Evolutionary conservation across 768 basidiomycete species (phyloP).

Genomic region (Clitopilus hobsonii): DNA sequence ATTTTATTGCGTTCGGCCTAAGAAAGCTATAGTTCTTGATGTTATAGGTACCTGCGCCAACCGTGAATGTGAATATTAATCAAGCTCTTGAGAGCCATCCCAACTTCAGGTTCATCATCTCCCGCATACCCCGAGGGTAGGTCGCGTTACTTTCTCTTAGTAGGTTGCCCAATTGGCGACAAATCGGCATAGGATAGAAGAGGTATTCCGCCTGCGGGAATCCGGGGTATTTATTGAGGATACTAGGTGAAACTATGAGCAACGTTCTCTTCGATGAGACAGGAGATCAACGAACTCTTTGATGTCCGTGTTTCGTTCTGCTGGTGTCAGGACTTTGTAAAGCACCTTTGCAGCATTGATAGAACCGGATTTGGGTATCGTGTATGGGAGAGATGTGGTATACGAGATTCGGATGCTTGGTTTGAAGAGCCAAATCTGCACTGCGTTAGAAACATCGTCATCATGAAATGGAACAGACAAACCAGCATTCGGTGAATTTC

Average conservation of each 20-base stretch:
- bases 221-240: conserved; percentile 68
- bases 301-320: conserved; percentile 45
- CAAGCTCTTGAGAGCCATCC: conserved; percentile 63
- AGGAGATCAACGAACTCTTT: conserved; percentile 36
- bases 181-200: conserved; percentile 76
- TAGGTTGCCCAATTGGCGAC: conserved; percentile 61
- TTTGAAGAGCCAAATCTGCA: conserved; percentile 92
- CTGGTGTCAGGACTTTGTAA: conserved; percentile 72
- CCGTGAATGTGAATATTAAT: background rate
- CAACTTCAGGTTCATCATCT: conserved; percentile 78
- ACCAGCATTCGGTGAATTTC: conserved; percentile 78
- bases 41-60: background rate
- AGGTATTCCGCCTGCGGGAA: conserved; percentile 89
- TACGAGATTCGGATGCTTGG: conserved; percentile 81
- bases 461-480: conserved; percentile 18
- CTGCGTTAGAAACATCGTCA: conserved; percentile 1
- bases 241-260: conserved; percentile 26
- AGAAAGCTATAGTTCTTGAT: too few species aligned
- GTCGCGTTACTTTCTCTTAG: conserved; percentile 74
- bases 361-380: conserved; percentile 57
- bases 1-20: too few species aligned
- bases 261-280: background rate
- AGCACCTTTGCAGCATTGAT: conserved; percentile 79
- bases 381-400: conserved; percentile 45
- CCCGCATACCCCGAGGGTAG: conserved; percentile 72